Percentiles rank a stretch among this genome's conserved stretches.
Conservation (phyloP, 768 basidiomycete species). For the Hebeloma cylindrosporum region DNA sequence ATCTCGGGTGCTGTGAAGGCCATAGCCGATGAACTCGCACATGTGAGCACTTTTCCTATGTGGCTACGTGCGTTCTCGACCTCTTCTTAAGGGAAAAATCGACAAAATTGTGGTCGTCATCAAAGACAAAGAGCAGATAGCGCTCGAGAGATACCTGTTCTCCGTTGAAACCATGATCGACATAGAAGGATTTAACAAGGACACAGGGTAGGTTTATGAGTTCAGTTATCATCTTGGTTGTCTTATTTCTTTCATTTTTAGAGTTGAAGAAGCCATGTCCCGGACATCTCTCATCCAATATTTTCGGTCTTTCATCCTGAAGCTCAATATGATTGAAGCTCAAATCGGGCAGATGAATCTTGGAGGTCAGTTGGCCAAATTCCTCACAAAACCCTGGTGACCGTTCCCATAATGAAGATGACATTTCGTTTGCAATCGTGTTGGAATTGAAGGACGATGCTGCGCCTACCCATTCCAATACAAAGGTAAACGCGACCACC, state of each 20-base stretch:
- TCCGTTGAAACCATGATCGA: constrained; percentile 80
- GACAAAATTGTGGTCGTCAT: constrained; percentile 83
- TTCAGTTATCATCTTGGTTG: neutral
- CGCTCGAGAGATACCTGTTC: constrained; percentile 90
- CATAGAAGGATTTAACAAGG: constrained; percentile 68
- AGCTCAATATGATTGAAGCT: constrained; percentile 74
- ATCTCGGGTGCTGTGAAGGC: constrained; percentile 86
- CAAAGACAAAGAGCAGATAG: constrained; percentile 74
- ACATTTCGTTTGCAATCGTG: constrained; percentile 80
- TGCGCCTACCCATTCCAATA: constrained; percentile 50
- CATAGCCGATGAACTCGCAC: constrained; percentile 71
- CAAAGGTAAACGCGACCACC: constrained; percentile 35
- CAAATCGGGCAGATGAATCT: constrained; percentile 60
- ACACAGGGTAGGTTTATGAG: constrained; percentile 51
- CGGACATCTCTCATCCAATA: constrained; percentile 63
- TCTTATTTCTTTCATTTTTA: constrained; percentile 25
- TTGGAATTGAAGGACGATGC: constrained; percentile 74
- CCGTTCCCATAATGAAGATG: constrained; percentile 40
- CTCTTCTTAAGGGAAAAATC: constrained; percentile 60
- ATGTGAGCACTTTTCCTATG: constrained; percentile 41
- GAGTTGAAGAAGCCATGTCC: constrained; percentile 72
- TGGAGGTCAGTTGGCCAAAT: constrained; percentile 40
- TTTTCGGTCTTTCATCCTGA: constrained; percentile 81
- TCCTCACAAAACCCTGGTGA: no score
- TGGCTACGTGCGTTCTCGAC: neutral